phyloP scores from a whole-genome alignment of 768 basidiomycete genomes.

The Kwoniella dendrophila region DNA sequence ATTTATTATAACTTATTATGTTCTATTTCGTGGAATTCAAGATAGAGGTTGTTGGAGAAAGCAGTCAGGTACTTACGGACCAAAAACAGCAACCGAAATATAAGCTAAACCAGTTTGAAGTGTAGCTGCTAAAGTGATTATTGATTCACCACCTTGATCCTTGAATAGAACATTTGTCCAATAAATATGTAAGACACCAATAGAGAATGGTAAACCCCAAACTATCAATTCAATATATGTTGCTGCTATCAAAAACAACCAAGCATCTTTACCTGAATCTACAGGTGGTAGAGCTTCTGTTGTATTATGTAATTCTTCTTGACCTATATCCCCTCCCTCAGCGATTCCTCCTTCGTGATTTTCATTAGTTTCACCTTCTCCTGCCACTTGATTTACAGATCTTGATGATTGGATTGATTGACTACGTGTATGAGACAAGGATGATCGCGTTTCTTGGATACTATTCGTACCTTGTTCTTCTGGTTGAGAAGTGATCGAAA shows the following conservation, averaged over 20 bases:
- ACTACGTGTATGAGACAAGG: too few species aligned
- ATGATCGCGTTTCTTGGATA: not conserved
- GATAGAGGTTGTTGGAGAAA: too few species aligned
- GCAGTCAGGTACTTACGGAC: conserved; percentile 48
- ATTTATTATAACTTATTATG: too few species aligned
- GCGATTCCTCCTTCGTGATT: not conserved
- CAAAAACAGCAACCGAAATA: conserved; percentile 34
- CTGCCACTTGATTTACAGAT: not conserved
- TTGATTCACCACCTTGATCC: conserved; percentile 29
- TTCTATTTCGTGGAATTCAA: too few species aligned
- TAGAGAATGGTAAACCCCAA: conserved; percentile 51
- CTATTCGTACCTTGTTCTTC: too few species aligned
- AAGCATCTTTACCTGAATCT: conserved; percentile 43
- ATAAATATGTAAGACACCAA: conserved; percentile 49
- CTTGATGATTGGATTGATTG: too few species aligned
- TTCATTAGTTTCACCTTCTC: not conserved
- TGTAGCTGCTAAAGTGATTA: conserved; percentile 47
- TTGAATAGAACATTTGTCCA: conserved; percentile 45
- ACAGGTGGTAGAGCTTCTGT: conserved; percentile 19
- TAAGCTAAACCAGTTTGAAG: conserved; percentile 49
- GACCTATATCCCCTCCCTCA: not conserved
- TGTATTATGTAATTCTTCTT: conserved; percentile 4
- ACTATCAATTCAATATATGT: conserved; percentile 44
- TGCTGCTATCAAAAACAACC: conserved; percentile 45
- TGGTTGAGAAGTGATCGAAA: not conserved